These are phyloP conservation scores for Gynostemma pentaphyllum DNA, from an alignment of 306 rosid species.

Conservation along the genomic window DNA sequence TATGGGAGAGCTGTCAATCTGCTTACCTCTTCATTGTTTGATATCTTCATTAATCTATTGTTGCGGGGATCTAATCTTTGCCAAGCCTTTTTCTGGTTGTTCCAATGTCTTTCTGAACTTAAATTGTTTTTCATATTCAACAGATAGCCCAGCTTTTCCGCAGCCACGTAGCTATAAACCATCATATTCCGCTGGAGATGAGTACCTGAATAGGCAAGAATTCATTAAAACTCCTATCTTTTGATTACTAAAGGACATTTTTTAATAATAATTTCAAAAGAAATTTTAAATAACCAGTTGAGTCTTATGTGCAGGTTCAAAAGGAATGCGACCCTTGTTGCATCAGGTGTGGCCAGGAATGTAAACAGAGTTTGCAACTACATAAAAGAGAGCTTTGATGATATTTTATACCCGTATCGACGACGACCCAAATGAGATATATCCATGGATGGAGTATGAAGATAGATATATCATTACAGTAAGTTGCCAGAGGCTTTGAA, in stretches of 20 bases:
- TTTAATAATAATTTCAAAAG: neutral
- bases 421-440: conserved; percentile 52
- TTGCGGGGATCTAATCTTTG: neutral
- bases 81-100: neutral
- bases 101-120: neutral
- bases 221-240: neutral
- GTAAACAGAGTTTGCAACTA: conserved; percentile 55
- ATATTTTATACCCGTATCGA: conserved; percentile 56
- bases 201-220: conserved; percentile 68
- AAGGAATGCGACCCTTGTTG: conserved; percentile 72
- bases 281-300: neutral
- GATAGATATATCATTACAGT: neutral
- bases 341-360: conserved; percentile 66
- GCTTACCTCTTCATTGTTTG: too few species aligned
- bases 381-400: conserved; percentile 50
- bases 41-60: neutral
- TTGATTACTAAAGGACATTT: neutral
- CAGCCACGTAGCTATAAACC: conserved; percentile 47
- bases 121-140: conserved; percentile 7
- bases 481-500: neutral
- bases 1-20: too few species aligned
- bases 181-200: conserved; percentile 37
- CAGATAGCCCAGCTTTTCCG: conserved; percentile 27
- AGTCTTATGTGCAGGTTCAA: conserved; percentile 43
- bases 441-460: neutral